These are phyloP conservation scores for Phoenix roebelenii DNA, from an alignment of 176 grass and related monocot species.

Conservation along the genomic window DNA sequence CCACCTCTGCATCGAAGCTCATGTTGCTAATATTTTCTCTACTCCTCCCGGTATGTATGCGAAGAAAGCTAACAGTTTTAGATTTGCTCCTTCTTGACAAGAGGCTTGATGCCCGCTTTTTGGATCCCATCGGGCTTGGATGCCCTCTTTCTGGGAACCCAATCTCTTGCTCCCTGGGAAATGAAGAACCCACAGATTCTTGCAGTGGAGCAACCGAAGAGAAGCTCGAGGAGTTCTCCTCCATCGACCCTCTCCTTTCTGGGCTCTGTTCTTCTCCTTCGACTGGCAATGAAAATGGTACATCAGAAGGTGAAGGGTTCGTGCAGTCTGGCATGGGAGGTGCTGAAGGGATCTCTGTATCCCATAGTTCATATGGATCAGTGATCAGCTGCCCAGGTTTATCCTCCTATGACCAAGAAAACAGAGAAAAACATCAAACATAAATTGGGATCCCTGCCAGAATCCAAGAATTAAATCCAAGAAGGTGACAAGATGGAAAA, in stretches of 20 bases:
- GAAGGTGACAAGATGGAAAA: neutral
- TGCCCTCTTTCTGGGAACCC: neutral
- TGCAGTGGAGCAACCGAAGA: constrained; percentile 12
- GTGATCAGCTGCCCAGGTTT: constrained; percentile 6
- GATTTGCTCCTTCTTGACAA: constrained; percentile 53
- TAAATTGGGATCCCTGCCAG: too few relatives aligned
- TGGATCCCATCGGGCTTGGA: constrained; percentile 10
- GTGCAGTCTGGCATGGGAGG: constrained; percentile 37
- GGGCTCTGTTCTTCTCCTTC: constrained; percentile 22
- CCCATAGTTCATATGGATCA: constrained; percentile 15
- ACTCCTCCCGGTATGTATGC: constrained; percentile 47
- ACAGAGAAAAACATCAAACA: neutral
- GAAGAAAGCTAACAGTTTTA: constrained; percentile 60
- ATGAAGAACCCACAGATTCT: constrained; percentile 32
- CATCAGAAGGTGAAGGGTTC: constrained; percentile 2
- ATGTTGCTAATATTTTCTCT: constrained; percentile 29
- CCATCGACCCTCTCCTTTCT: constrained; percentile 13
- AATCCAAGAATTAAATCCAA: neutral
- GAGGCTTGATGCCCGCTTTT: constrained; percentile 28
- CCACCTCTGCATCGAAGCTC: constrained; percentile 16
- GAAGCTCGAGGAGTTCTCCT: constrained; percentile 8
- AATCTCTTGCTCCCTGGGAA: constrained; percentile 8
- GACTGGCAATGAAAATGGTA: constrained; percentile 2
- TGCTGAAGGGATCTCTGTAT: constrained; percentile 26
- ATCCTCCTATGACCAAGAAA: constrained; percentile 25